Percentiles rank a stretch among this genome's conserved stretches.
Evolutionary conservation across 139 green algal genomes (phyloP).

Genomic region (Chlorella sp.): DNA sequence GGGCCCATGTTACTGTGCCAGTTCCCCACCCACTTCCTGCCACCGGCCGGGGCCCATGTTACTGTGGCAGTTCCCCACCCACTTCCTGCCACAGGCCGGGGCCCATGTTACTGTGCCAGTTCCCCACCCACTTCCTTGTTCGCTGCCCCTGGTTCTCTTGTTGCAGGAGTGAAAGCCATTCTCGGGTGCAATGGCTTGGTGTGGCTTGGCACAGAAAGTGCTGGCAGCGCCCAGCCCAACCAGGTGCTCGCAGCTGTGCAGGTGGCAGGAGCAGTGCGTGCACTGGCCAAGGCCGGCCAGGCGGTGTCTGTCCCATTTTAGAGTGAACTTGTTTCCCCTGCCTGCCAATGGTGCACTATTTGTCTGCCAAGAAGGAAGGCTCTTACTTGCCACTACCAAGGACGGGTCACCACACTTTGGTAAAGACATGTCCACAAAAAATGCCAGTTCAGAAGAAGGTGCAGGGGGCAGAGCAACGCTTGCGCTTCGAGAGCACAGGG

Average conservation of each 20-base stretch:
- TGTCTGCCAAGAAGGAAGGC: not conserved
- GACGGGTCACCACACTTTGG: too few species aligned
- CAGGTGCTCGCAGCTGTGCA: not conserved
- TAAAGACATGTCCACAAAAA: too few species aligned
- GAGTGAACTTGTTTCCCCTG: not conserved
- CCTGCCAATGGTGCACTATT: not conserved
- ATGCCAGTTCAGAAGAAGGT: too few species aligned
- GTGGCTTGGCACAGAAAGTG: not conserved
- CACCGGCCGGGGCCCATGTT: not conserved
- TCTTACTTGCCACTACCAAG: not conserved
- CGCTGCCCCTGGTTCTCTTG: not conserved
- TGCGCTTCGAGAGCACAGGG: too few species aligned
- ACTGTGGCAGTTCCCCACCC: not conserved
- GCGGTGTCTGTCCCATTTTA: not conserved
- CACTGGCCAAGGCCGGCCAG: not conserved
- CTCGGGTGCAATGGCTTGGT: constrained; percentile 24
- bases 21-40: not conserved
- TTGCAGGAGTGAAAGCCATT: constrained; percentile 4
- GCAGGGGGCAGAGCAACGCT: too few species aligned
- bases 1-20: not conserved
- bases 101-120: too few species aligned
- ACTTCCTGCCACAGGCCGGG: not conserved
- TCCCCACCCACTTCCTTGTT: too few species aligned
- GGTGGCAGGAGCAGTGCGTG: not conserved
- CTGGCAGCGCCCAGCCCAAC: not conserved